phyloP scores from a whole-genome alignment of 2,329 filamentous ascomycete species.

The Blumeriella jaapii region DNA sequence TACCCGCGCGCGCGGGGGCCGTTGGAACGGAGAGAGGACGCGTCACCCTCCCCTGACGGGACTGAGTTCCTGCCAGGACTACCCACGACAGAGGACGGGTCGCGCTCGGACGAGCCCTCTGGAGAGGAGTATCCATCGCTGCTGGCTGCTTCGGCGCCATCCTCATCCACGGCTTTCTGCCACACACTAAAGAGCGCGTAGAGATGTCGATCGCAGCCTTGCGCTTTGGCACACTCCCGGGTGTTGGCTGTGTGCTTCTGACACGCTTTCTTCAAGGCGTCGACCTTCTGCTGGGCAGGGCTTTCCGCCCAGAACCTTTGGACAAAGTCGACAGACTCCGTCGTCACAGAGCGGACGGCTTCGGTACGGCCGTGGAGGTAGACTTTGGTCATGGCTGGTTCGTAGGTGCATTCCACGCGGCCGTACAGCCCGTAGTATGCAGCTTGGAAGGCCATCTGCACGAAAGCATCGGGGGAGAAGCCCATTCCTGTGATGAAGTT shows the following conservation, averaged over 20 bases:
- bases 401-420: conserved; percentile 87
- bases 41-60: conserved; percentile 32
- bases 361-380: conserved; percentile 92
- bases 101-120: conserved; percentile 37
- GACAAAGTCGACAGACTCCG: conserved; percentile 78
- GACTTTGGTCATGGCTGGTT: conserved; percentile 95
- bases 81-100: conserved; percentile 34
- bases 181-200: conserved; percentile 92
- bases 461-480: conserved; percentile 92
- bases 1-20: conserved; percentile 35
- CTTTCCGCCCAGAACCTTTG: conserved; percentile 93
- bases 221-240: conserved; percentile 74
- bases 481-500: conserved; percentile 97
- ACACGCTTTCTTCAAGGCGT: conserved; percentile 72
- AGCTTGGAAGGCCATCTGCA: conserved; percentile 98
- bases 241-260: conserved; percentile 72
- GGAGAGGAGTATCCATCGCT: conserved; percentile 53
- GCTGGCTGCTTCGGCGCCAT: conserved; percentile 41
- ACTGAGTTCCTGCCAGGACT: conserved; percentile 43
- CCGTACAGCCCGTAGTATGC: conserved; percentile 97
- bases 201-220: conserved; percentile 85
- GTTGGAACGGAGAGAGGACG: conserved; percentile 26
- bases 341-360: conserved; percentile 76
- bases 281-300: conserved; percentile 70
- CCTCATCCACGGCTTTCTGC: conserved; percentile 78